Evolutionary conservation across 2,329 filamentous ascomycete species (phyloP).

Genomic region (Stachybotrys elegans): DNA sequence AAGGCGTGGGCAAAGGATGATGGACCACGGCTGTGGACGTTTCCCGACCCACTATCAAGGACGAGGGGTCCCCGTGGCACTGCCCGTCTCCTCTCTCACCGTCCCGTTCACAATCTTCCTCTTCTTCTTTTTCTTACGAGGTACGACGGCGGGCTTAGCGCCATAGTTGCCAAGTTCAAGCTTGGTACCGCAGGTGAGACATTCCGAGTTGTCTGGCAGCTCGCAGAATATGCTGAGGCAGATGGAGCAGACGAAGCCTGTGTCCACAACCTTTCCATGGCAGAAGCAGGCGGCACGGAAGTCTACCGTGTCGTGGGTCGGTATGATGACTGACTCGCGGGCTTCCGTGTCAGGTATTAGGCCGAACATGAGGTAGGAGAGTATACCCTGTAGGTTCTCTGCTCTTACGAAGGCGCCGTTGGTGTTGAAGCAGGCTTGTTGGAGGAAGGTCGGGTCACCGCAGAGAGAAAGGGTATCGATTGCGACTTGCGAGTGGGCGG

Average conservation of each 20-base stretch:
- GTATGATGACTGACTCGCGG: slow-evolving; percentile 62
- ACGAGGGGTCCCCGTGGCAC: slow-evolving; percentile 55
- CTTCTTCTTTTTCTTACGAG: slow-evolving; percentile 71
- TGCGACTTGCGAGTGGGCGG: slow-evolving; percentile 78
- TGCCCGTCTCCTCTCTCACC: slow-evolving; percentile 51
- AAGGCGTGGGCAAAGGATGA: too few relatives aligned
- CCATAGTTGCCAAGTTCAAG: slow-evolving; percentile 74
- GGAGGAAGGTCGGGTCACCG: slow-evolving; percentile 84
- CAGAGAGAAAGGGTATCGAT: slow-evolving; percentile 88
- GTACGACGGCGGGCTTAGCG: slow-evolving; percentile 69
- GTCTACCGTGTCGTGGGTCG: slow-evolving; percentile 82
- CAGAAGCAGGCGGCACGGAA: slow-evolving; percentile 99
- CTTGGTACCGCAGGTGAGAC: slow-evolving; percentile 77
- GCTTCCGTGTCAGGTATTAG: slow-evolving; percentile 65
- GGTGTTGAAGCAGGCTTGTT: slow-evolving; percentile 73
- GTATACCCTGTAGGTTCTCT: slow-evolving; percentile 60
- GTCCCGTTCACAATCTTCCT: slow-evolving; percentile 55
- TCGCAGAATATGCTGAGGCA: slow-evolving; percentile 92
- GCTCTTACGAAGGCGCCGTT: slow-evolving; percentile 51
- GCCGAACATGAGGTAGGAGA: slow-evolving; percentile 93
- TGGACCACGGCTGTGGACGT: too few relatives aligned
- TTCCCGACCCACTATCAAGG: too few relatives aligned
- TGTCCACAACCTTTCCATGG: slow-evolving; percentile 83
- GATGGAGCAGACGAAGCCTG: slow-evolving; percentile 93
- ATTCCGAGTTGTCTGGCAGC: slow-evolving; percentile 57